Evolutionary conservation across 306 rosid genomes (phyloP).

Genomic region (Fragaria nilgerrensis): DNA sequence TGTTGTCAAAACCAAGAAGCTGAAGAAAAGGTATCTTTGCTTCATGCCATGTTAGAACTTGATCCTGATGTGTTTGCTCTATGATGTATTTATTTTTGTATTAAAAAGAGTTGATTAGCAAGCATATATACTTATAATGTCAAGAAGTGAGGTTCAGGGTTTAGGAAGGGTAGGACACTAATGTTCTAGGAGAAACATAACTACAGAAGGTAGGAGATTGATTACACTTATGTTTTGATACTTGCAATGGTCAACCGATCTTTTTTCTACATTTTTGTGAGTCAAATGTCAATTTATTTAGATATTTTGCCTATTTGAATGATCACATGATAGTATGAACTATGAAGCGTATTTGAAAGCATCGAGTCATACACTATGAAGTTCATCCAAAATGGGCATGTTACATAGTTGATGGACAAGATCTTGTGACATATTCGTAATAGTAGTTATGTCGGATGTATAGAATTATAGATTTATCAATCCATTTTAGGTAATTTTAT

Average conservation of each 20-base stretch:
- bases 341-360: no score
- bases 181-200: not conserved
- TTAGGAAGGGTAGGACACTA: constrained; percentile 5
- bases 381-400: no score
- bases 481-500: not conserved
- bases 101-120: not conserved
- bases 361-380: no score
- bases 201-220: not conserved
- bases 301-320: not conserved
- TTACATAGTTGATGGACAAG: not conserved
- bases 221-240: not conserved
- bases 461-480: no score
- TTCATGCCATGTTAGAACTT: constrained; percentile 33
- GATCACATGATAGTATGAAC: not conserved
- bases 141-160: not conserved
- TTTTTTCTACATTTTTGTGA: not conserved
- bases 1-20: constrained; percentile 21
- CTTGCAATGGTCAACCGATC: not conserved
- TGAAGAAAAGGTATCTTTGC: constrained; percentile 34
- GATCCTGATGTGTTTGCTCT: not conserved
- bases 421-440: not conserved
- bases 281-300: not conserved
- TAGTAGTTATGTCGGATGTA: no score
- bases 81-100: not conserved
- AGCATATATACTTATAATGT: not conserved